A percentile compares a stretch with the other conserved stretches of the same genome.
phyloP scores from a whole-genome alignment of 345 rosid species.

The Camelina sativa region DNA sequence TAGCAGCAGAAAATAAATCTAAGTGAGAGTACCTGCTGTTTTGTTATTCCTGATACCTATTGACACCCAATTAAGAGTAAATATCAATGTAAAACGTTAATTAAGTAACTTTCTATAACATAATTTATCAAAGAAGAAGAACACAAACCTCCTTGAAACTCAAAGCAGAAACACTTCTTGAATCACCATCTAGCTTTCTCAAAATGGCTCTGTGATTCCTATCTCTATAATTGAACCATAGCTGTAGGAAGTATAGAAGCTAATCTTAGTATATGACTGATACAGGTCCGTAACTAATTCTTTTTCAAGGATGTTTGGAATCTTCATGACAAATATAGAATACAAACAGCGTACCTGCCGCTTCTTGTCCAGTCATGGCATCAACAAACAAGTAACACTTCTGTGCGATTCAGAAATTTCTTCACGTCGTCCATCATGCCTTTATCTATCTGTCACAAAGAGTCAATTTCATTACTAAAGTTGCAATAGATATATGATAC shows the following conservation, averaged over 20 bases:
- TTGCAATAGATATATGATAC: slow-evolving; percentile 11
- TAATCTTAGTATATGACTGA: background rate
- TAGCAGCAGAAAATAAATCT: too few relatives aligned
- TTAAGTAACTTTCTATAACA: background rate
- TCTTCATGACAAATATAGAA: background rate
- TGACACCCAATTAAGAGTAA: slow-evolving; percentile 27
- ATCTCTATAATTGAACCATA: slow-evolving; percentile 94
- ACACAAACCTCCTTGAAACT: too few relatives aligned
- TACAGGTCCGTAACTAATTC: background rate
- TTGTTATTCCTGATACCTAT: slow-evolving; percentile 70
- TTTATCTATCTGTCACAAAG: slow-evolving; percentile 76
- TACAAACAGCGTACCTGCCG: slow-evolving; percentile 63
- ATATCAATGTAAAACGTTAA: slow-evolving; percentile 1
- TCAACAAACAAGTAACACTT: slow-evolving; percentile 95
- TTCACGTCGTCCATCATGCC: slow-evolving; percentile 98
- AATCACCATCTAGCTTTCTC: slow-evolving; percentile 95
- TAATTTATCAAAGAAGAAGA: too few relatives aligned
- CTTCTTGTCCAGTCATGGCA: slow-evolving; percentile 99
- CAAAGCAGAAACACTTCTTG: too few relatives aligned
- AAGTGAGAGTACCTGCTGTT: too few relatives aligned
- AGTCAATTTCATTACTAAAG: slow-evolving; percentile 22
- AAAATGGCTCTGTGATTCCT: slow-evolving; percentile 97
- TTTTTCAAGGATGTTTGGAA: background rate
- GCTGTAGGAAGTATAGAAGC: slow-evolving; percentile 51
- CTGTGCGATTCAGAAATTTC: slow-evolving; percentile 78